These are phyloP conservation scores for Cryomyces antarcticus DNA, from an alignment of 495 filamentous ascomycete genomes.

Conservation along the genomic window DNA sequence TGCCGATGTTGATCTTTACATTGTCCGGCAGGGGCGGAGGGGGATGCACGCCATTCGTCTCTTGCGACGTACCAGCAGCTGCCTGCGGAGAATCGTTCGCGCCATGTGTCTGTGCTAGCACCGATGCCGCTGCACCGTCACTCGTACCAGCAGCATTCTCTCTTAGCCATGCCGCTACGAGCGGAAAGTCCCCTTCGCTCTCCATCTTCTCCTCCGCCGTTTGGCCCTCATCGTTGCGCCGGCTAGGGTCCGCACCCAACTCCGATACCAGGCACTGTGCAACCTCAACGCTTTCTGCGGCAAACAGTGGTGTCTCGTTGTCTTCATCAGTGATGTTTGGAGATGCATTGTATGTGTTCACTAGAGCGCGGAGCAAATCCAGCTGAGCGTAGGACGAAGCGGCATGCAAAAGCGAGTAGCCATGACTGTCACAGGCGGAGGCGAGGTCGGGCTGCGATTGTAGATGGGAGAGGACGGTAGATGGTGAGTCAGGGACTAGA, in stretches of 20 bases:
- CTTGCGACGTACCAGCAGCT: not conserved
- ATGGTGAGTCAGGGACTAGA: conserved; percentile 17
- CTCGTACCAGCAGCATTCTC: not conserved
- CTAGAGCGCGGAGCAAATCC: conserved; percentile 54
- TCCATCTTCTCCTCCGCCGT: conserved; percentile 24
- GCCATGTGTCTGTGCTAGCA: not conserved
- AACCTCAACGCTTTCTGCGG: conserved; percentile 53
- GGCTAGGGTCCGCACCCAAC: conserved; percentile 39
- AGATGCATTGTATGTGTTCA: conserved; percentile 56
- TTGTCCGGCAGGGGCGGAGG: conserved; percentile 19
- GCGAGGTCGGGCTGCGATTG: conserved; percentile 15
- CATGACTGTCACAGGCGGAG: conserved; percentile 14
- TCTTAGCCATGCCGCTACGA: conserved; percentile 11
- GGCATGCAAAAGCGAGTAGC: conserved; percentile 80
- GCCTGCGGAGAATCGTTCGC: not conserved
- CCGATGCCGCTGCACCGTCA: not conserved
- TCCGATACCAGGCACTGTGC: conserved; percentile 66
- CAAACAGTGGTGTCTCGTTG: conserved; percentile 78
- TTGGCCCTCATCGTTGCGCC: conserved; percentile 16
- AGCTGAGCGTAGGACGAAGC: conserved; percentile 77
- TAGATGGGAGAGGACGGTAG: conserved; percentile 14
- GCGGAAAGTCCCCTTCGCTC: conserved; percentile 15
- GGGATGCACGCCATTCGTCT: conserved; percentile 7
- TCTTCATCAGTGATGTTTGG: conserved; percentile 73
- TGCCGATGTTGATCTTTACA: conserved; percentile 18